Conservation (phyloP, 441 rosid species). For the Pelargonium australe region DNA sequence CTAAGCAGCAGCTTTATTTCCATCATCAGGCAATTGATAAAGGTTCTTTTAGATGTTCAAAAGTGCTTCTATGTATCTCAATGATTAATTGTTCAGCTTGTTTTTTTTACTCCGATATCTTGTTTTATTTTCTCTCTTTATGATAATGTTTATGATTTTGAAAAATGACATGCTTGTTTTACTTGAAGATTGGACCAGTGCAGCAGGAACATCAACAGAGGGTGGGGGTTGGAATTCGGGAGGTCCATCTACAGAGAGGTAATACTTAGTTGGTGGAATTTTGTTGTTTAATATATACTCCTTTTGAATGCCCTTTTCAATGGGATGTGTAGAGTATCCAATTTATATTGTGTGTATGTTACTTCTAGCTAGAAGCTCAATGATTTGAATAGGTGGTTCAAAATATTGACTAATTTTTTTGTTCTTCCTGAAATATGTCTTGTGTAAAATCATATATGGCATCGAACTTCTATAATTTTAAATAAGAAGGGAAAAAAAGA, state of each 20-base stretch:
- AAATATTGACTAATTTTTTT: too few species aligned
- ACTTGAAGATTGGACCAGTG: conserved; percentile 48
- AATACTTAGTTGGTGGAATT: conserved; percentile 11
- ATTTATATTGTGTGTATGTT: too few species aligned
- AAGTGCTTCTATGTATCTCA: not conserved
- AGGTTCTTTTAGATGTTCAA: not conserved
- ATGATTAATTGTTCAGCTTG: too few species aligned
- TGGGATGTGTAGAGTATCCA: too few species aligned
- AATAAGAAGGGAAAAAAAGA: too few species aligned
- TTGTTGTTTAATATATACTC: not conserved
- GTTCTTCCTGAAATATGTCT: too few species aligned
- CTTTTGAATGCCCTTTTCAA: not conserved
- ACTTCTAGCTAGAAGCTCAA: too few species aligned
- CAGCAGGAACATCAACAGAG: conserved; percentile 55
- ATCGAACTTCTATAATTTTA: too few species aligned
- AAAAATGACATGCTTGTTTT: conserved; percentile 18
- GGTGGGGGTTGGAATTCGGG: conserved; percentile 57
- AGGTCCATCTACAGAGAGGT: conserved; percentile 51
- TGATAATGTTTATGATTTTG: conserved; percentile 13
- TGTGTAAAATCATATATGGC: too few species aligned
- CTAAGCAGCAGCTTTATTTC: not conserved
- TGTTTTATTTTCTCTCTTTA: not conserved
- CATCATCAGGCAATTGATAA: not conserved
- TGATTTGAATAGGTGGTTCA: too few species aligned
- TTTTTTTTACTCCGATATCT: too few species aligned